Percentiles rank a stretch among this genome's conserved stretches.
These are phyloP conservation scores for Tagetes erecta DNA, from an alignment of 129 eudicot genomes.

Conservation along the genomic window DNA sequence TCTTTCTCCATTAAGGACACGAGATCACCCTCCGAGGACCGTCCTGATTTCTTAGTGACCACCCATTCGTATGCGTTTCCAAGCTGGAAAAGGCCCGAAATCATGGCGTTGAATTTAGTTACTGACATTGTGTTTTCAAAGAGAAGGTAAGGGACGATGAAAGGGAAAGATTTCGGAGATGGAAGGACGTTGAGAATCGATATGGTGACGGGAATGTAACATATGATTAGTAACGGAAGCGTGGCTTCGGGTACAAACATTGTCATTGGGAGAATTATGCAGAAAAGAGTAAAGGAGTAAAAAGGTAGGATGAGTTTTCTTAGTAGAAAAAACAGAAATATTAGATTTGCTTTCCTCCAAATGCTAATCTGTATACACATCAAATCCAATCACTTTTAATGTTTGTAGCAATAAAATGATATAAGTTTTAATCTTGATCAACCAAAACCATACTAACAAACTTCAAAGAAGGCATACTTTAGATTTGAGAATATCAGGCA, in stretches of 20 bases:
- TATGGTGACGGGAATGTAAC: conserved; percentile 73
- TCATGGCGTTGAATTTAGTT: conserved; percentile 92
- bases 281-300: conserved; percentile 83
- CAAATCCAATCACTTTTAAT: neutral
- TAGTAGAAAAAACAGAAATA: conserved; percentile 79
- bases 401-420: no score
- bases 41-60: conserved; percentile 90
- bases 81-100: conserved; percentile 80
- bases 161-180: conserved; percentile 80
- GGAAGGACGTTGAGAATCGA: conserved; percentile 80
- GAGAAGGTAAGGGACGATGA: conserved; percentile 82
- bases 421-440: no score
- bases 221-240: conserved; percentile 75
- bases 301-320: conserved; percentile 81
- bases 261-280: conserved; percentile 84
- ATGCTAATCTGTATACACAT: conserved; percentile 67
- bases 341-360: conserved; percentile 77
- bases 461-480: conserved; percentile 41
- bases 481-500: conserved; percentile 62
- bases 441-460: no score
- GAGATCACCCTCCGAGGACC: conserved; percentile 86
- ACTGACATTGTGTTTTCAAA: conserved; percentile 93
- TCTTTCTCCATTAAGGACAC: conserved; percentile 45
- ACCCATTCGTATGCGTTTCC: conserved; percentile 91
- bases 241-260: conserved; percentile 91